phyloP scores from a whole-genome alignment of 164 flowering plant species.

The Umbellularia californica region DNA sequence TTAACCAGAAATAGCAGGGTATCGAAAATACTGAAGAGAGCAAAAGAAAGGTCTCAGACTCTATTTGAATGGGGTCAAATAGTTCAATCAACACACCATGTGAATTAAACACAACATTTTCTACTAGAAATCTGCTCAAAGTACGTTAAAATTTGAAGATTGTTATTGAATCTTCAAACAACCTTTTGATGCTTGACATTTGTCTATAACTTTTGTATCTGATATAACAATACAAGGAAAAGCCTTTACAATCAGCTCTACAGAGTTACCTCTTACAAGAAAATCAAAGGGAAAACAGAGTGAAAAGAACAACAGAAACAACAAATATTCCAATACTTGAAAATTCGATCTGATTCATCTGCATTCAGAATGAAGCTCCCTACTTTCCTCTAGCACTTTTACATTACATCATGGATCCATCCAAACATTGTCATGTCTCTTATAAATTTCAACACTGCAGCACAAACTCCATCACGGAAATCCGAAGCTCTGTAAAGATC shows the following conservation, averaged over 20 bases:
- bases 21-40: not conserved
- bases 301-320: not conserved
- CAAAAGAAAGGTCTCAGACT: not conserved
- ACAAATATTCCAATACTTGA: not conserved
- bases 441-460: not conserved
- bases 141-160: not conserved
- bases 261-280: not conserved
- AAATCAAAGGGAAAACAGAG: not conserved
- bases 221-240: not conserved
- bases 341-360: not conserved
- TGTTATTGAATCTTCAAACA: not conserved
- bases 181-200: no score
- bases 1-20: not conserved
- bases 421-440: not conserved
- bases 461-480: not conserved
- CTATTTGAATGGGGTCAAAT: not conserved
- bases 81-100: not conserved
- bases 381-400: not conserved
- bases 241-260: slow-evolving; percentile 11
- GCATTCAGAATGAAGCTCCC: not conserved
- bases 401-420: not conserved
- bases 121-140: not conserved
- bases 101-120: not conserved
- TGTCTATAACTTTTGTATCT: not conserved
- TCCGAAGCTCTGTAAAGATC: not conserved